phyloP scores from a whole-genome alignment of 2,329 filamentous ascomycete species.

The Endothia cerciana region DNA sequence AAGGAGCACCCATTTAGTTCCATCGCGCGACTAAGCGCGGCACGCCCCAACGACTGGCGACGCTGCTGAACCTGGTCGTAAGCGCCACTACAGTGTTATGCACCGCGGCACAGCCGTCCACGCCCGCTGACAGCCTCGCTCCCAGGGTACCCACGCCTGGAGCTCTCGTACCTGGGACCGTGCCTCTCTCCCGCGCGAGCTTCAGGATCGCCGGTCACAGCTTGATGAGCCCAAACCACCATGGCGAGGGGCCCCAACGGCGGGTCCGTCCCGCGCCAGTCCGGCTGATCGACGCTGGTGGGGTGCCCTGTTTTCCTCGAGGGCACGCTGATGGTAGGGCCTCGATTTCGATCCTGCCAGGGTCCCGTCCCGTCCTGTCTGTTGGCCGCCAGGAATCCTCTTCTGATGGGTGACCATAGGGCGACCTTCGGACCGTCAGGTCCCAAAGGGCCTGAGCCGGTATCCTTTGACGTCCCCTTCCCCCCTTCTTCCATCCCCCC shows the following conservation, averaged over 20 bases:
- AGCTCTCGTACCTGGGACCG: neutral
- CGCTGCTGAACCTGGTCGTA: neutral
- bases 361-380: neutral
- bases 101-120: conserved; percentile 8
- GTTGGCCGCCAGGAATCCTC: conserved; percentile 4
- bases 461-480: neutral
- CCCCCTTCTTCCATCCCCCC: no score
- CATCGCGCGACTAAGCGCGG: neutral
- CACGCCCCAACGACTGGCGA: neutral
- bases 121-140: neutral
- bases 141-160: neutral
- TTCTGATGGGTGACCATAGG: conserved; percentile 4
- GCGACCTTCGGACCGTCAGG: conserved; percentile 9
- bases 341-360: conserved; percentile 1
- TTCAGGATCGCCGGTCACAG: neutral
- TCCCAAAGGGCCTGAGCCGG: neutral
- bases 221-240: neutral
- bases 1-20: conserved; percentile 6
- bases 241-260: neutral
- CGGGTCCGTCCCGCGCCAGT: neutral
- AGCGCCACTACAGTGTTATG: neutral
- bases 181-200: neutral
- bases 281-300: neutral
- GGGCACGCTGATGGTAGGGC: neutral
- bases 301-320: neutral